Percentiles rank a stretch among this genome's conserved stretches.
These are phyloP conservation scores for Marasmius sp. DNA, from an alignment of 1,284 basidiomycete genomes.

Conservation along the genomic window DNA sequence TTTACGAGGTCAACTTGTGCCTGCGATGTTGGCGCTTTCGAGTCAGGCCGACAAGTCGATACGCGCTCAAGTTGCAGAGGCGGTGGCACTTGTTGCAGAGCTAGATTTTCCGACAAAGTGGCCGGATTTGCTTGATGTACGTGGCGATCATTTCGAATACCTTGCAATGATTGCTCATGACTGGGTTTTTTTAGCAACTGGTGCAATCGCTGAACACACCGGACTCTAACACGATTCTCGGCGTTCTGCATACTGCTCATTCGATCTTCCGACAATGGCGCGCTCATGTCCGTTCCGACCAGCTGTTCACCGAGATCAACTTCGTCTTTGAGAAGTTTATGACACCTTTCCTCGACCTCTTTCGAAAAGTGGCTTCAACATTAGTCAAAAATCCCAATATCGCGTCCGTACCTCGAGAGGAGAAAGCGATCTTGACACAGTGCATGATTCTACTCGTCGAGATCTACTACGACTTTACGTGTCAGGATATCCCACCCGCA, in stretches of 20 bases:
- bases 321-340: constrained; percentile 86
- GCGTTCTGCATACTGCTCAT: constrained; percentile 91
- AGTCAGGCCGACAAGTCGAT: constrained; percentile 63
- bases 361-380: constrained; percentile 59
- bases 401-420: constrained; percentile 32
- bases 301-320: constrained; percentile 91
- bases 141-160: constrained; percentile 24
- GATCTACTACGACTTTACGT: constrained; percentile 92
- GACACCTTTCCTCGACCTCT: constrained; percentile 81
- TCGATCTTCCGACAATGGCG: constrained; percentile 96
- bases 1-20: constrained; percentile 71
- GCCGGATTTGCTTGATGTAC: constrained; percentile 83
- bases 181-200: constrained; percentile 63
- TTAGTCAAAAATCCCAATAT: constrained; percentile 38
- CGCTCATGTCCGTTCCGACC: constrained; percentile 85
- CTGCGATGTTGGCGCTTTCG: constrained; percentile 81
- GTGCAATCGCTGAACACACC: constrained; percentile 74
- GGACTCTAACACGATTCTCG: constrained; percentile 86
- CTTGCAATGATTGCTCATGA: constrained; percentile 6
- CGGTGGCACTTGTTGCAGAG: constrained; percentile 84
- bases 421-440: constrained; percentile 60
- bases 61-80: constrained; percentile 85
- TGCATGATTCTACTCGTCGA: constrained; percentile 80
- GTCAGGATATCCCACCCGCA: constrained; percentile 92
- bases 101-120: constrained; percentile 87